Percentiles rank a stretch among this genome's conserved stretches.
phyloP scores from a whole-genome alignment of 306 rosid genomes.

The Cicer cuneatum region DNA sequence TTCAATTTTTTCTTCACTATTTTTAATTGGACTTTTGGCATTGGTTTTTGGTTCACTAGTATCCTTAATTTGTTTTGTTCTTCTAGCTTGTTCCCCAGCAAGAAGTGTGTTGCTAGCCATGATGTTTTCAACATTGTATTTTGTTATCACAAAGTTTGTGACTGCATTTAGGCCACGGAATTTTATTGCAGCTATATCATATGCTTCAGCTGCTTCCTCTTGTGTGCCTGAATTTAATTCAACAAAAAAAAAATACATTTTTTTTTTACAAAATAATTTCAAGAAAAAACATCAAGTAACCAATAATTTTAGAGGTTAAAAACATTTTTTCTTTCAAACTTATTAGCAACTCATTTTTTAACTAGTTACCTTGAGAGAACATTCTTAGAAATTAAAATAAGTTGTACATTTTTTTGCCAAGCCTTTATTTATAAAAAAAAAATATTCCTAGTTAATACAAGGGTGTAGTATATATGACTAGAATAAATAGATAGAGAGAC shows the following conservation, averaged over 20 bases:
- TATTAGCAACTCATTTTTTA: no score
- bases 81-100: slow-evolving; percentile 70
- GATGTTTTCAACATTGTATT: slow-evolving; percentile 85
- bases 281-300: no score
- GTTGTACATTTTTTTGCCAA: no score
- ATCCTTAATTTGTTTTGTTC: slow-evolving; percentile 53
- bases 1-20: slow-evolving; percentile 39
- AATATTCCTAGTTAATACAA: no score
- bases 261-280: no score
- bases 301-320: no score
- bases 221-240: slow-evolving; percentile 71
- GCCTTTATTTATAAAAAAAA: no score
- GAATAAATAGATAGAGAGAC: no score
- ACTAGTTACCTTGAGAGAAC: no score
- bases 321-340: no score
- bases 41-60: slow-evolving; percentile 48
- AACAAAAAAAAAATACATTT: background rate
- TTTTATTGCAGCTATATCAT: slow-evolving; percentile 90
- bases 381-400: no score
- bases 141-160: slow-evolving; percentile 78
- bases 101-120: slow-evolving; percentile 79
- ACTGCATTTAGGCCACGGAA: slow-evolving; percentile 86
- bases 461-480: no score
- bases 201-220: slow-evolving; percentile 98
- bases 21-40: slow-evolving; percentile 38